Evolutionary conservation across 2,329 filamentous ascomycete genomes (phyloP).

Genomic region (Echinosphaeria canescens): DNA sequence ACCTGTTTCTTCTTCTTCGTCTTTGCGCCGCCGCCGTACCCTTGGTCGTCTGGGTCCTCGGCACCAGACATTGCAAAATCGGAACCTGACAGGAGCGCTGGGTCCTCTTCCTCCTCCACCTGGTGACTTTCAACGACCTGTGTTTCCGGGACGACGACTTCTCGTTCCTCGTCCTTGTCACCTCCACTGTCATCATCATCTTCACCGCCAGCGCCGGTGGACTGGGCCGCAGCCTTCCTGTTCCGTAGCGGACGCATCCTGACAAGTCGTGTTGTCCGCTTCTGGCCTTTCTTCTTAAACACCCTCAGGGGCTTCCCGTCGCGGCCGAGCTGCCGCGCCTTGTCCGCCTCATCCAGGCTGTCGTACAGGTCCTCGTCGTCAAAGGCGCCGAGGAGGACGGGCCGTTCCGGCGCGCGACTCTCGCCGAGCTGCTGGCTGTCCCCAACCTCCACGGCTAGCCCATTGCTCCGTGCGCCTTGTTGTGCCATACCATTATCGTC

Average conservation of each 20-base stretch:
- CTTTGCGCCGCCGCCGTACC: constrained; percentile 7
- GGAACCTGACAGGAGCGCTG: constrained; percentile 11
- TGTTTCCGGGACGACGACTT: constrained; percentile 17
- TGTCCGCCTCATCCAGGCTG: constrained; percentile 27
- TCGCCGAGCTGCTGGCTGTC: constrained; percentile 12
- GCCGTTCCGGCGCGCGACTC: too few relatives aligned
- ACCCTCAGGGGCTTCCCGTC: constrained; percentile 35
- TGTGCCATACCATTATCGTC: too few relatives aligned
- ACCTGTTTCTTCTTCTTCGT: constrained; percentile 9
- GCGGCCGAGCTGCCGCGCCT: constrained; percentile 20
- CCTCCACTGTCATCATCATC: constrained; percentile 9
- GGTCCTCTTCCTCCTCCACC: constrained; percentile 3
- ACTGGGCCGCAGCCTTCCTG: constrained; percentile 22
- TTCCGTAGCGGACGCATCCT: constrained; percentile 36
- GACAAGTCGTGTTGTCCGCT: constrained; percentile 49
- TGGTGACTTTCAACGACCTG: constrained; percentile 10
- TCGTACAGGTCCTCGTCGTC: constrained; percentile 40
- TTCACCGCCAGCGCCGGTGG: constrained; percentile 7
- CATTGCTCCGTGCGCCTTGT: too few relatives aligned
- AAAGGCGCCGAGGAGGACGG: constrained; percentile 32
- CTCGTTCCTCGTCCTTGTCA: constrained; percentile 16
- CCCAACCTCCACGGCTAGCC: constrained; percentile 1
- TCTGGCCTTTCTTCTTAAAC: constrained; percentile 72
- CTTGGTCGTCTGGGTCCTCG: constrained; percentile 12
- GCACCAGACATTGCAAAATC: constrained; percentile 15